A percentile compares a stretch with the other conserved stretches of the same genome.
phyloP scores from a whole-genome alignment of 108 stramenopile species.

The Pseudonitzschia multistriata region DNA sequence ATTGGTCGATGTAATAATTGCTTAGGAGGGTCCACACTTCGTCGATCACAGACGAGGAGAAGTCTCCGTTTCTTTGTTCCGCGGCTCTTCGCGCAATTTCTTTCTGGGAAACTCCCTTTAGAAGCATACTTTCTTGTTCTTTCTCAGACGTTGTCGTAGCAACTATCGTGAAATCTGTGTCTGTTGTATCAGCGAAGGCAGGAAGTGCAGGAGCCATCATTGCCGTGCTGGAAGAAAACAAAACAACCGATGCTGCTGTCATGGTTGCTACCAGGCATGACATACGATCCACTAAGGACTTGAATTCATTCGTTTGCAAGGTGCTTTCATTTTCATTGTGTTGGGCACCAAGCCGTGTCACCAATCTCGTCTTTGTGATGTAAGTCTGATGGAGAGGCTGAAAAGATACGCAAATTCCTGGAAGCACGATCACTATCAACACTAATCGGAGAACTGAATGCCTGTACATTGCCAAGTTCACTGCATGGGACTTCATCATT shows the following conservation, averaged over 20 bases:
- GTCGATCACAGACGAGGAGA: slow-evolving; percentile 44
- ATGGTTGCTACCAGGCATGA: background rate
- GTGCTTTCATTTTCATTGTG: background rate
- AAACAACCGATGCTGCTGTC: background rate
- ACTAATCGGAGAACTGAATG: background rate
- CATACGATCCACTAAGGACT: background rate
- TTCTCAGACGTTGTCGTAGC: background rate
- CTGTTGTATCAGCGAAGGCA: background rate
- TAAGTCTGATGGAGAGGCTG: background rate
- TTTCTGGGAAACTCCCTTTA: background rate
- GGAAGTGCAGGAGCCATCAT: background rate
- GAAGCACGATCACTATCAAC: background rate
- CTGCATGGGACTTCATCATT: background rate
- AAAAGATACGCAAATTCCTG: background rate
- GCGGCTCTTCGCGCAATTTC: background rate
- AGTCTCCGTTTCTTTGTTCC: background rate
- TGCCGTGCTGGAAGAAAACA: slow-evolving; percentile 1
- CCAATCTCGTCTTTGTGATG: background rate
- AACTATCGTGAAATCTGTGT: background rate
- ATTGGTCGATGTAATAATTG: slow-evolving; percentile 75
- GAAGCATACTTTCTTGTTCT: slow-evolving; percentile 6
- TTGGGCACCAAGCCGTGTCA: background rate
- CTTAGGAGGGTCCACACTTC: slow-evolving; percentile 76
- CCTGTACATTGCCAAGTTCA: background rate
- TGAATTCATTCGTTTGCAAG: background rate